Evolutionary conservation across 2,329 filamentous ascomycete species (phyloP).

Genomic region (Diaporthe batatas): DNA sequence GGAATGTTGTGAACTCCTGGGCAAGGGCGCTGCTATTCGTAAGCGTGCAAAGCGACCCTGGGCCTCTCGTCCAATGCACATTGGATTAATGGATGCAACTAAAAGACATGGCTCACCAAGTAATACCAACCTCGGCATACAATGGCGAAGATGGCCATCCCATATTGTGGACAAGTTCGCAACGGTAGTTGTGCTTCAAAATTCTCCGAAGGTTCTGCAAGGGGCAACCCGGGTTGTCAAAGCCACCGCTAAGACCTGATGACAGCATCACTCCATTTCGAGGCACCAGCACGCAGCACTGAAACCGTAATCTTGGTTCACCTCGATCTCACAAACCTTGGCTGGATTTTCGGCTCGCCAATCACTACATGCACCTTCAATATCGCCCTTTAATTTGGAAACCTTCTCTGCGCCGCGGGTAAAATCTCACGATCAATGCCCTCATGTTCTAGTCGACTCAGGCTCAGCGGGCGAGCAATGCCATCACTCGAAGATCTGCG

Average conservation of each 20-base stretch:
- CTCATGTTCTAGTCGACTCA: neutral
- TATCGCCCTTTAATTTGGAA: neutral
- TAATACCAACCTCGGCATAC: neutral
- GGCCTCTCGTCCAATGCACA: neutral
- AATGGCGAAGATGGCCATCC: too few species aligned
- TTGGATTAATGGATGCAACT: neutral
- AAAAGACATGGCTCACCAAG: neutral
- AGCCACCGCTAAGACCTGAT: slow-evolving; percentile 5
- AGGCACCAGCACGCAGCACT: neutral
- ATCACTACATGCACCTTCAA: neutral
- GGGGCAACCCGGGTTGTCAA: neutral
- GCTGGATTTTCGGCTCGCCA: neutral
- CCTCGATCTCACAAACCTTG: neutral
- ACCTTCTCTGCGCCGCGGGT: too few species aligned
- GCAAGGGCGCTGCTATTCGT: neutral
- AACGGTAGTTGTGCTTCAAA: neutral
- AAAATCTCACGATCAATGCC: neutral
- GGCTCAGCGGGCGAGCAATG: neutral
- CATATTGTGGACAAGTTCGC: too few species aligned
- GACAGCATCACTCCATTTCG: slow-evolving; percentile 24
- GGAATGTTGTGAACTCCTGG: too few species aligned
- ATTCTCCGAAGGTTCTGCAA: neutral
- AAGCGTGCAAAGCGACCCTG: neutral
- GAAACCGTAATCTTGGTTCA: neutral
- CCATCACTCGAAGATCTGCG: slow-evolving; percentile 32